Evolutionary conservation across 2,329 filamentous ascomycete species (phyloP), one percentile per base, ranked within the genome.

Genomic region (Orbilia javanica): DNA sequence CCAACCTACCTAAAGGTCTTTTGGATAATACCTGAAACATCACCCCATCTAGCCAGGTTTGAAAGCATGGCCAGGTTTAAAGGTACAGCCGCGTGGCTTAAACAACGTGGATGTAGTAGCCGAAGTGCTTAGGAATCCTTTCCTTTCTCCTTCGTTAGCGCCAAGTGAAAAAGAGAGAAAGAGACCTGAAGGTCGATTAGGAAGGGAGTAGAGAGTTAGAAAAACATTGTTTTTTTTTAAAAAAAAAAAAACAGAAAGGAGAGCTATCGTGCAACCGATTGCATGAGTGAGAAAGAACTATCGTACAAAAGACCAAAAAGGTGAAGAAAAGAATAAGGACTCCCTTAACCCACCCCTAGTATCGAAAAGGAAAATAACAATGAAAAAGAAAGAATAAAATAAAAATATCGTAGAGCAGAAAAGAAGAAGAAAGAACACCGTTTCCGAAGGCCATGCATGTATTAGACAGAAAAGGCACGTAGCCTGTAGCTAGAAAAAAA

Each of bases 271-370:
- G 42, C 42, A 44, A 44, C 42, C 42, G 42, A 44, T 1, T 20
- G 22, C 3, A n/a, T n/a, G n/a, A n/a, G n/a, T n/a, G n/a, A n/a
- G n/a, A 42, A 60, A 18, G 29, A 57, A 29, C 34, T 60, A 60
- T 60, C 1, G 31, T 42, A 60, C 55, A 57, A 36, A 34, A 39
- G 11, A 39, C 3, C 18, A n/a, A n/a, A 48, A 20, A 13, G 31
- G 5, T n/a, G 27, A 48, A 13, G 4, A 5, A 48, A 52, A 52
- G 20, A 42, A 42, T 15, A 42, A 42, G 15, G 34, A 55, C 50
- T 34, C 50, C 50, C 25, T 55, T 31, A 34, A 42, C 39, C 39
- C 39, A 20, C n/a, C 27, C 50, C 13, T 5, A 31, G 4, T 13
- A 5, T 55, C 50, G 15, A 42, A 42, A 42, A 42, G 4, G 13